Base-by-base conservation (phyloP, 2,329 filamentous ascomycete genomes). In the Incumbomyces delicatus region DNA sequence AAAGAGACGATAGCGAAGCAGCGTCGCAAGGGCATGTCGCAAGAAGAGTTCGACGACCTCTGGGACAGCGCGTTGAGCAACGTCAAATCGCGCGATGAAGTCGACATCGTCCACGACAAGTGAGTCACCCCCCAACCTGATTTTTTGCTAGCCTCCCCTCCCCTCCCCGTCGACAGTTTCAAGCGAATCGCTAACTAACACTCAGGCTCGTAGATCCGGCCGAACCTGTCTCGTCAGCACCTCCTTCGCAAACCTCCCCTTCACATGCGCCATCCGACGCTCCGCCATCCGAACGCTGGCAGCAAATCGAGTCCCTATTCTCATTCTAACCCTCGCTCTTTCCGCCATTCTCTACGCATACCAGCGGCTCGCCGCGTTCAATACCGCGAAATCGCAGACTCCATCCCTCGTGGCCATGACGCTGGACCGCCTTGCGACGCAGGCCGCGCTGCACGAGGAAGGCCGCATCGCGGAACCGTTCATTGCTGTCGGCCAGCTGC, bases 11-110 rank as follows among this genome's bases (percentile, higher is more conserved):
- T 95, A 53, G 78, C 76, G 56, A 77, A 80, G 56, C 86, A 85
- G 70, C 80, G 84, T 53, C 85, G 81, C 62, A 90, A 85, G 69
- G 81, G 83, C 53, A 86, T 95, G 78, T 85, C 76, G 53, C 81
- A 88, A 59, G 76, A 84, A 35, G 90, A 96, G 61, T 95, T 98
- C 60, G 87, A 96, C 56, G 87, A 95, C 48, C 77, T 98, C 6
- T 75, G 70, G 70, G 66, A 67, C 49, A 68, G 68, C 22, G 71
- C 72, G 10, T 58, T 75, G 38, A 70, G 69, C 11, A 71, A 75
- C 43, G 65, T 75, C 29, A 58, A 74, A 33, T 66, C 68, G 16
- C 70, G 75, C 43, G 80, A 84, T 38, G 80, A 84, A 62, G 66
- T 83, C 36, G 64, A 76, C 16, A 72, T 69, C 55, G 72, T 66